Conservation (phyloP, 2,329 filamentous ascomycete genomes). For the Colletotrichum abscissum region DNA sequence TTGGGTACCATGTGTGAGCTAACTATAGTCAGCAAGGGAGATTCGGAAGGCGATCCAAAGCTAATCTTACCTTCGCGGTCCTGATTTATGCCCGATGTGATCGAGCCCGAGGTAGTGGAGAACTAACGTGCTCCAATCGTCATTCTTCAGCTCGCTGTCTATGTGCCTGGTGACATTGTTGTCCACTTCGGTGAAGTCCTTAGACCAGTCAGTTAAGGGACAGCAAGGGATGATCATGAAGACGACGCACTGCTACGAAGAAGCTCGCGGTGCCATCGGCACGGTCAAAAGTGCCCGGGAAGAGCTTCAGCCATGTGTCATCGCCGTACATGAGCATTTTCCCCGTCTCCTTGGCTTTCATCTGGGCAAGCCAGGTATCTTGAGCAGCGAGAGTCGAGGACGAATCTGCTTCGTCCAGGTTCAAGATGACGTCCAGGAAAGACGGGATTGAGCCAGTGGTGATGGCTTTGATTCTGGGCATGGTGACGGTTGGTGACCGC, state of each 20-base stretch:
- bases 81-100: constrained; percentile 97
- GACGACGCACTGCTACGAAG: constrained; percentile 89
- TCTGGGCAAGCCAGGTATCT: constrained; percentile 96
- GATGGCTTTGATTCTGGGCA: constrained; percentile 97
- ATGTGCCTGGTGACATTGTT: constrained; percentile 96
- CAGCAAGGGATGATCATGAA: constrained; percentile 38
- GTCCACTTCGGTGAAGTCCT: constrained; percentile 99
- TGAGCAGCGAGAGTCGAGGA: constrained; percentile 87
- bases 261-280: constrained; percentile 96
- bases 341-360: constrained; percentile 77
- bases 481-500: constrained; percentile 96
- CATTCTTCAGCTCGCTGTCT: constrained; percentile 75
- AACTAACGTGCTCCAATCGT: constrained; percentile 94
- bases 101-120: constrained; percentile 96
- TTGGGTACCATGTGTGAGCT: constrained; percentile 94
- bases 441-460: constrained; percentile 98
- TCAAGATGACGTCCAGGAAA: constrained; percentile 95
- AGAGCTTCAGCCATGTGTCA: constrained; percentile 98
- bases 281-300: constrained; percentile 87
- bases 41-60: not conserved
- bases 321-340: constrained; percentile 96
- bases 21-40: not conserved
- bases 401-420: constrained; percentile 94
- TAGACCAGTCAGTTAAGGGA: constrained; percentile 36
- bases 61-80: constrained; percentile 76